phyloP scores from a whole-genome alignment of 352 stramenopile species.

The Phytophthora sansomeana region DNA sequence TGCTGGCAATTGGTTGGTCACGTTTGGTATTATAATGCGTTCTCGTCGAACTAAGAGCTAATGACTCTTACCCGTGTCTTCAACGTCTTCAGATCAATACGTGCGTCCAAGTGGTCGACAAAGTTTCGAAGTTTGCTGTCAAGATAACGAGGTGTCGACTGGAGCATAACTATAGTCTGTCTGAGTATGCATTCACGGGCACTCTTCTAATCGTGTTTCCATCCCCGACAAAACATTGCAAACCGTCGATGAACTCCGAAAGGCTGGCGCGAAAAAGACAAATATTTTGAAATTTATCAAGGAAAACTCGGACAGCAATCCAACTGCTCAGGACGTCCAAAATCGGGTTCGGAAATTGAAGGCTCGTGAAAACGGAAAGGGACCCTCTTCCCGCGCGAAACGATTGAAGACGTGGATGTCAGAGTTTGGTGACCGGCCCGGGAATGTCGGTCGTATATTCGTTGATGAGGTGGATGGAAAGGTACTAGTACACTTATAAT shows the following conservation, averaged over 20 bases:
- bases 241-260: background rate
- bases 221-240: background rate
- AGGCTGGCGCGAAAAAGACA: conserved; percentile 5
- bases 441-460: conserved; percentile 12
- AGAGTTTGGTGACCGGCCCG: background rate
- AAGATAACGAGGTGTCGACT: too few species aligned
- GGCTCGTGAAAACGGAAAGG: background rate
- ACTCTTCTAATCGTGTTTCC: background rate
- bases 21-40: too few species aligned
- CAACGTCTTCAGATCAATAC: too few species aligned
- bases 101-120: too few species aligned
- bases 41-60: too few species aligned
- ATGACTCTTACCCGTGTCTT: too few species aligned
- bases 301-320: conserved; percentile 4
- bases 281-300: conserved; percentile 15
- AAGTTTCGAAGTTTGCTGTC: too few species aligned
- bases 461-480: background rate
- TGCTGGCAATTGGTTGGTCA: too few species aligned
- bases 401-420: conserved; percentile 9
- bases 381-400: background rate
- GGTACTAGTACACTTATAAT: too few species aligned
- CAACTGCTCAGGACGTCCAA: conserved; percentile 3
- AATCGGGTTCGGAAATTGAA: conserved; percentile 13
- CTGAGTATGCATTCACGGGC: background rate
- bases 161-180: too few species aligned